phyloP scores from a whole-genome alignment of 441 rosid species.

The Populus hybrid region DNA sequence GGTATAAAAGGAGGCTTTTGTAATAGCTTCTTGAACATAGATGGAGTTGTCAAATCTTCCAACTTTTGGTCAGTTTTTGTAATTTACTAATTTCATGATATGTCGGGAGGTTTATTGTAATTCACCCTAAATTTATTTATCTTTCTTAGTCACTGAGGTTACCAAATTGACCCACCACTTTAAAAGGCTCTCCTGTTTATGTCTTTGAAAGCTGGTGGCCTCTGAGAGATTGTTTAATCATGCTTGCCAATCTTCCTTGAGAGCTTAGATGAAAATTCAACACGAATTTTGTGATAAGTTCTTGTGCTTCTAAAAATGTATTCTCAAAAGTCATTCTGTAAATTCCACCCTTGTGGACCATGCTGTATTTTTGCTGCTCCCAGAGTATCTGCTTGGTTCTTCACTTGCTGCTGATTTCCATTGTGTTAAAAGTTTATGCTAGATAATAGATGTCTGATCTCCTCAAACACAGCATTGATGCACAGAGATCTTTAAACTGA shows the following conservation, averaged over 20 bases:
- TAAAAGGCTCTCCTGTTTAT: neutral
- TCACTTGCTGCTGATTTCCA: neutral
- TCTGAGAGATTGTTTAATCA: neutral
- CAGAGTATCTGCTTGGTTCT: neutral
- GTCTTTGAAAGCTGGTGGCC: neutral
- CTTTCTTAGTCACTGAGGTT: neutral
- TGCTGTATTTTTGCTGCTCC: neutral
- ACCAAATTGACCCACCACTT: neutral
- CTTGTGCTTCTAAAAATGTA: neutral
- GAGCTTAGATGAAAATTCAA: neutral
- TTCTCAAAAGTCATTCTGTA: neutral
- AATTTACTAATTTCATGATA: neutral
- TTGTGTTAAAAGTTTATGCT: neutral
- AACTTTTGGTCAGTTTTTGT: neutral
- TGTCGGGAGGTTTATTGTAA: neutral
- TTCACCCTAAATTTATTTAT: neutral
- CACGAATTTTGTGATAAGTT: neutral
- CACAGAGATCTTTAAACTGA: neutral
- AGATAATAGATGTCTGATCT: neutral
- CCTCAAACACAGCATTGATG: neutral
- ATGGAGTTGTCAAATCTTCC: neutral
- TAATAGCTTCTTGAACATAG: neutral
- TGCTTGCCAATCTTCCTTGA: neutral
- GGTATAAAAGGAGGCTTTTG: no score
- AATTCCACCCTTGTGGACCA: neutral